Conservation (phyloP, 371 early-diverging fungal genomes). For the Mucor indicus region DNA sequence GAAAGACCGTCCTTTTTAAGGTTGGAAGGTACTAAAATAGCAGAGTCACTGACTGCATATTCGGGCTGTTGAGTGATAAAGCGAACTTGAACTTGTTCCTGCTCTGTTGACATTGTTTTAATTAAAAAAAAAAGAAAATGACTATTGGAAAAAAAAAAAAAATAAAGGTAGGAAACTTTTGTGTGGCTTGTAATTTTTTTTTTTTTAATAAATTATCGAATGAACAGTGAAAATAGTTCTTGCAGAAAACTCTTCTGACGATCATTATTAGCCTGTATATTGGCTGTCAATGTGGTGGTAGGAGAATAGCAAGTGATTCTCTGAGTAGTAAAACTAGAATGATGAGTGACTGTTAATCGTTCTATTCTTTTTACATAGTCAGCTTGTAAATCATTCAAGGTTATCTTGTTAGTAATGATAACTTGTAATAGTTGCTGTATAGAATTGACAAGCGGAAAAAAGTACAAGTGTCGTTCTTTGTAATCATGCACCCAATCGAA, state of each 20-base stretch:
- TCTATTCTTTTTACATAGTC: slow-evolving; percentile 62
- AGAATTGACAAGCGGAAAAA: slow-evolving; percentile 52
- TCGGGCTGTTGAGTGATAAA: slow-evolving; percentile 74
- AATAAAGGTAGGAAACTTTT: slow-evolving; percentile 2
- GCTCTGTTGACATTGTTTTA: slow-evolving; percentile 28
- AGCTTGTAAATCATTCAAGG: slow-evolving; percentile 62
- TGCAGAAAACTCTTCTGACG: not conserved
- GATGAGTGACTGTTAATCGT: slow-evolving; percentile 21
- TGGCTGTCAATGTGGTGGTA: not conserved
- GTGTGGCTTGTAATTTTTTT: slow-evolving; percentile 5
- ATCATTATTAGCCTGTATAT: no score
- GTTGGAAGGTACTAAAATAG: slow-evolving; percentile 82
- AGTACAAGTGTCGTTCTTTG: slow-evolving; percentile 19
- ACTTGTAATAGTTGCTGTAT: slow-evolving; percentile 63
- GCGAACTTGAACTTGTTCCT: slow-evolving; percentile 82
- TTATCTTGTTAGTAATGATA: slow-evolving; percentile 53
- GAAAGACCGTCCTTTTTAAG: slow-evolving; percentile 87
- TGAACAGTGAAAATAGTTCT: slow-evolving; percentile 1
- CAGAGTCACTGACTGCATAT: slow-evolving; percentile 74
- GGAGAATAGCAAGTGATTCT: no score
- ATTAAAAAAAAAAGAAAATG: not conserved
- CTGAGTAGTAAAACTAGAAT: not conserved
- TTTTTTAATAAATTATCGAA: not conserved
- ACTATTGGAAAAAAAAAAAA: not conserved
- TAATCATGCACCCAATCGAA: slow-evolving; percentile 47